Evolutionary conservation across 2,329 filamentous ascomycete genomes (phyloP).

Genomic region (Trichophyton mentagrophytes): DNA sequence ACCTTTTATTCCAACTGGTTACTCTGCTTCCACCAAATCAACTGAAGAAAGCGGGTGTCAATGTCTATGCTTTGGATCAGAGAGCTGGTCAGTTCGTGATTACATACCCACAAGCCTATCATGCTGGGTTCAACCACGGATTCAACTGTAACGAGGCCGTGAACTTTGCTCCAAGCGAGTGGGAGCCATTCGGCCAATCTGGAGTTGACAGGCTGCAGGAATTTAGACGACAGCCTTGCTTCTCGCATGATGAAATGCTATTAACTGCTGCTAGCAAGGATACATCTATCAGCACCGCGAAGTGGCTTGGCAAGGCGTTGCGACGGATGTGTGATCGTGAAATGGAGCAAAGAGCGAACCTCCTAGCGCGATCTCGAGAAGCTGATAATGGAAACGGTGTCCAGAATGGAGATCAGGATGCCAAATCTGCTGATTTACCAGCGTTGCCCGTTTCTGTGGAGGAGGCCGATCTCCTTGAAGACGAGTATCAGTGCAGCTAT

Average conservation of each 20-base stretch:
- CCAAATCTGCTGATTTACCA: conserved; percentile 31
- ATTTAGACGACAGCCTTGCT: conserved; percentile 86
- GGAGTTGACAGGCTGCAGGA: conserved; percentile 76
- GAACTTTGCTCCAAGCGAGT: conserved; percentile 89
- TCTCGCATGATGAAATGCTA: conserved; percentile 90
- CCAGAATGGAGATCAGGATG: conserved; percentile 36
- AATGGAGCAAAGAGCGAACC: conserved; percentile 51
- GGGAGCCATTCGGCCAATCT: conserved; percentile 81
- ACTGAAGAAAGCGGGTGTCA: conserved; percentile 79
- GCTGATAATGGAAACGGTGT: conserved; percentile 38
- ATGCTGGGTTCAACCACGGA: conserved; percentile 94
- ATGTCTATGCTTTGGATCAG: conserved; percentile 91
- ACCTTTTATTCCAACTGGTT: conserved; percentile 93
- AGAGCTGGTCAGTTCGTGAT: conserved; percentile 91
- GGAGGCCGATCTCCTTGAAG: conserved; percentile 68
- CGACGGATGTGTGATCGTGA: conserved; percentile 67
- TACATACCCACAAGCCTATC: conserved; percentile 93
- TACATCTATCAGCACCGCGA: conserved; percentile 74
- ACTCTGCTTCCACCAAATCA: conserved; percentile 89
- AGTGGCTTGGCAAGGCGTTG: conserved; percentile 84
- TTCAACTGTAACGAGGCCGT: conserved; percentile 99
- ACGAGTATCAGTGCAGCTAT: conserved; percentile 80
- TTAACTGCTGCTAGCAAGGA: conserved; percentile 78
- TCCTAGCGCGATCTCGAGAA: conserved; percentile 53
- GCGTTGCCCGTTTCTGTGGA: conserved; percentile 51